Percentiles rank a stretch among this genome's conserved stretches.
phyloP scores from a whole-genome alignment of 1,284 basidiomycete genomes.

The Fomes fomentarius region DNA sequence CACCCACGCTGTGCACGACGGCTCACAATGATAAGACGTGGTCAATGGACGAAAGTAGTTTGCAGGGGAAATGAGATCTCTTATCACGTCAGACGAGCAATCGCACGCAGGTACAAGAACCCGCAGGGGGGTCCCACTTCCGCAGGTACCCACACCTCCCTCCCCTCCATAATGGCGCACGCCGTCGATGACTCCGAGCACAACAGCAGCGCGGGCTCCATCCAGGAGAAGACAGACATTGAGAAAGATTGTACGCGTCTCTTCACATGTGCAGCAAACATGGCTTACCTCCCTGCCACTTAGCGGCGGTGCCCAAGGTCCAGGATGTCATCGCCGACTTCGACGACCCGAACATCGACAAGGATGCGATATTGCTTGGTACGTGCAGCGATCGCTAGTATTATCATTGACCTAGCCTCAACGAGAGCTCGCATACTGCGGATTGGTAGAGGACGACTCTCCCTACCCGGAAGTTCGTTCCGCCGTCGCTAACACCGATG shows the following conservation, averaged over 20 bases:
- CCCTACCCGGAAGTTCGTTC: conserved; percentile 69
- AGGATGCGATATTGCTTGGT: conserved; percentile 34
- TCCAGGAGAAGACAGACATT: conserved; percentile 63
- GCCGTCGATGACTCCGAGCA: conserved; percentile 19
- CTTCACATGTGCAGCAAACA: no score
- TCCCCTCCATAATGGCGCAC: conserved; percentile 28
- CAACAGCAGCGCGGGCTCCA: conserved; percentile 32
- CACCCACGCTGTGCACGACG: neutral
- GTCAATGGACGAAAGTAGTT: neutral
- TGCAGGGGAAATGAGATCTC: neutral
- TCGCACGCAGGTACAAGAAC: conserved; percentile 21
- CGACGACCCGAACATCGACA: conserved; percentile 55
- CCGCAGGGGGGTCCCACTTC: conserved; percentile 8
- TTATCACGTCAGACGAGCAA: neutral
- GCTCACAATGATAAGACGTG: neutral
- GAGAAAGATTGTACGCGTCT: conserved; percentile 24
- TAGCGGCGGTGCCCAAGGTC: conserved; percentile 6
- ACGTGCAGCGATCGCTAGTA: neutral
- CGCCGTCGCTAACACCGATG: conserved; percentile 67
- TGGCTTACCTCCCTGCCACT: neutral
- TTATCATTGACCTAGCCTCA: neutral
- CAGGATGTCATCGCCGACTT: conserved; percentile 42
- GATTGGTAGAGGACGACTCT: conserved; percentile 48
- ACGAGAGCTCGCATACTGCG: neutral
- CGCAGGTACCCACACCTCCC: conserved; percentile 17